Evolutionary conservation across 495 filamentous ascomycete species (phyloP).

Genomic region (Darksidea phi): DNA sequence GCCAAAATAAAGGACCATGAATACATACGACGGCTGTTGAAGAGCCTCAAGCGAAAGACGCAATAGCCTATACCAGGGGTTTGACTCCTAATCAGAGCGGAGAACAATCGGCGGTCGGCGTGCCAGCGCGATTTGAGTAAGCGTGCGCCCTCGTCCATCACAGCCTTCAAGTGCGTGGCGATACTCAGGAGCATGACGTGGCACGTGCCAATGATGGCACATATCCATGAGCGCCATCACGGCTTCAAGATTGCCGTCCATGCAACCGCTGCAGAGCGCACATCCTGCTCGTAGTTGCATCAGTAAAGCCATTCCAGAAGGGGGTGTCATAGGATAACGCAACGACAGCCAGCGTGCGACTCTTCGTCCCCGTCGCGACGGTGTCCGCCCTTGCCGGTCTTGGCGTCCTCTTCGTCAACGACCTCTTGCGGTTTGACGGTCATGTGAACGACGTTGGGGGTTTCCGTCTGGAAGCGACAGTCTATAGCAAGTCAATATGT

Average conservation of each 20-base stretch:
- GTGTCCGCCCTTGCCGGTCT: slow-evolving; percentile 64
- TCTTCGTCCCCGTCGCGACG: slow-evolving; percentile 63
- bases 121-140: too few relatives aligned
- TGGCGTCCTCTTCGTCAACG: slow-evolving; percentile 84
- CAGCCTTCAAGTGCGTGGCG: too few relatives aligned
- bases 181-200: too few relatives aligned
- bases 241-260: background rate
- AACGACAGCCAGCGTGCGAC: slow-evolving; percentile 68
- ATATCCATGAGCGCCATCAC: background rate
- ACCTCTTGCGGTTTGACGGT: slow-evolving; percentile 85
- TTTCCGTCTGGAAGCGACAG: slow-evolving; percentile 69
- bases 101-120: too few relatives aligned
- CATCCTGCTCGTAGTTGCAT: background rate
- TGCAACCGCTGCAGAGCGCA: background rate
- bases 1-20: too few relatives aligned
- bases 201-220: too few relatives aligned
- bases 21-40: too few relatives aligned
- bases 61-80: too few relatives aligned
- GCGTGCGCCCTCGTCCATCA: too few relatives aligned
- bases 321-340: slow-evolving; percentile 67
- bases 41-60: too few relatives aligned
- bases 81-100: too few relatives aligned
- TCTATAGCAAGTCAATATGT: slow-evolving; percentile 51
- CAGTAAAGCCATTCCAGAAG: slow-evolving; percentile 38
- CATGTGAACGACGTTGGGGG: slow-evolving; percentile 87